Evolutionary conservation across 2,329 filamentous ascomycete species (phyloP).

Genomic region (Neofusicoccum parvum): DNA sequence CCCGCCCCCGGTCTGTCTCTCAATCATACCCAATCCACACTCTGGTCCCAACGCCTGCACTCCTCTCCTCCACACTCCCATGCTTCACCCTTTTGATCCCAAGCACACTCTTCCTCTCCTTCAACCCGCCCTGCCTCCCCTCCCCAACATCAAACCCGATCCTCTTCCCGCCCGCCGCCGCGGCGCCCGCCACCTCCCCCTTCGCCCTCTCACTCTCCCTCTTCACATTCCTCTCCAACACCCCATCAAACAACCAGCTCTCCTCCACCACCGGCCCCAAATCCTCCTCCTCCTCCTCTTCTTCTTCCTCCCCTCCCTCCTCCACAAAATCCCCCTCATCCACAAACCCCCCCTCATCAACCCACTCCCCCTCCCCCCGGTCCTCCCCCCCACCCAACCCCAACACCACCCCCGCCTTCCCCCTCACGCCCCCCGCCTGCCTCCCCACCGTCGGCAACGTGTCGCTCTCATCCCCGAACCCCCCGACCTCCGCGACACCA

Average conservation of each 20-base stretch:
- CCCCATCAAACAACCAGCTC: neutral
- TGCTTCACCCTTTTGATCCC: neutral
- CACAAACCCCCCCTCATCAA: neutral
- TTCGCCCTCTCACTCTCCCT: neutral
- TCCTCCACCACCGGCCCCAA: neutral
- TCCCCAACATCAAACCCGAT: neutral
- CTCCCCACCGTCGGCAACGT: neutral
- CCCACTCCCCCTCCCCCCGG: neutral
- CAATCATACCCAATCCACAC: neutral
- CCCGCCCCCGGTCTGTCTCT: too few species aligned
- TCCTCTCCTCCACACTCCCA: neutral
- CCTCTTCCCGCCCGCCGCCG: too few species aligned
- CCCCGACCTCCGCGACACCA: too few species aligned
- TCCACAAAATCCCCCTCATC: neutral
- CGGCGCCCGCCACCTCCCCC: too few species aligned
- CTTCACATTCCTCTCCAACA: neutral
- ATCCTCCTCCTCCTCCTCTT: neutral
- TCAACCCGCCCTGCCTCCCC: neutral
- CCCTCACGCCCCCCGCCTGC: neutral
- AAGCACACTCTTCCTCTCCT: neutral
- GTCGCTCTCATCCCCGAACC: too few species aligned
- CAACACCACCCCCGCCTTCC: neutral
- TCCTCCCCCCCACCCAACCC: neutral
- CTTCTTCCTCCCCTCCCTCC: neutral
- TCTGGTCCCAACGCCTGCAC: neutral